Base-by-base conservation (phyloP, 73 alveolate species). In the Paramecium tetraurelia region DNA sequence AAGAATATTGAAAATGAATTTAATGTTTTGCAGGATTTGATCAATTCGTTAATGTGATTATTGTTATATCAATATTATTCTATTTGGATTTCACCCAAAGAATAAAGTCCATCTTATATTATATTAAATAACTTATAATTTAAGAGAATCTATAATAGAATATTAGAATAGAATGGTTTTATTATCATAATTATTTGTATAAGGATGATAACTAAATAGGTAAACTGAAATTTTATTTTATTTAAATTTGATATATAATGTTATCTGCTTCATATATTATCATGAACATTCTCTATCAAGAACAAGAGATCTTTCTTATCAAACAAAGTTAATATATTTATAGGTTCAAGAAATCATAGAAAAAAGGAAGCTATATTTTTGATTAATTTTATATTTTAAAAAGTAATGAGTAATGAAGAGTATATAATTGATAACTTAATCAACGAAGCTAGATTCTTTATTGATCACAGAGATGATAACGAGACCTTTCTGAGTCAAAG, bases 381-480 rank as follows among this genome's bases (percentile, higher is more conserved):
- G 50, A 63, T 14, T 63, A 12, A 63, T 63, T 53, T 50, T 50
- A 50, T 50, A 50, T 50, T 50, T 53, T n/a, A 53, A 1, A 53
- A 18, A 44, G 58, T 63, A 43, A 80, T 80, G 90, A 80, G 90
- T 46, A 44, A 41, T 44, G 75, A 80, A 24, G 90, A 80, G 48
- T 77, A 41, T 21, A 31, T 77, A 38, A 80, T 80, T 11, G 76
- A 43, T n/a, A 80, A 80, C 75, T 46, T 80, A 40, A 80, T 80
- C 22, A 31, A 9, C 4, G 90, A 80, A 9, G 43, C 90, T 80
- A 80, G 57, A 48, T 80, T 80, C 90, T 80, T 41, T 80, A 35
- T 80, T 41, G 76, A 80, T 80, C 90, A 80, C 24, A 16, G 33
- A 48, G 90, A 80, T 80, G 90, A 80, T 22, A 80, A 80, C 46